These are phyloP conservation scores for Fusarium goolgardi DNA, from an alignment of 2,329 filamentous ascomycete genomes.

Conservation along the genomic window DNA sequence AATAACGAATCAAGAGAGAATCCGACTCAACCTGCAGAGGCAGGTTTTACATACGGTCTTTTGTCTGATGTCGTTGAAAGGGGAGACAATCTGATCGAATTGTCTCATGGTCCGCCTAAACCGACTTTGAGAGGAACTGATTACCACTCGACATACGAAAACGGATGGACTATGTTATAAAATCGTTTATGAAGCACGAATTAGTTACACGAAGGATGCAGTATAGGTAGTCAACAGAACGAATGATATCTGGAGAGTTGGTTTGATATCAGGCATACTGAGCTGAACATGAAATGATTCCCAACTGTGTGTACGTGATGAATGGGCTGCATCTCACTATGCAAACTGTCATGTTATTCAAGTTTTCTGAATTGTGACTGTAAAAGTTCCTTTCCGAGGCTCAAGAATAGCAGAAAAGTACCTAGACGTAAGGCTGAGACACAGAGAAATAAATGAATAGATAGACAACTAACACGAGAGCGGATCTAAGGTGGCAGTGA, in stretches of 20 bases:
- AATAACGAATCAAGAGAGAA: background rate
- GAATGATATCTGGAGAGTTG: background rate
- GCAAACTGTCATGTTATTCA: slow-evolving; percentile 5
- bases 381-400: slow-evolving; percentile 33
- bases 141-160: background rate
- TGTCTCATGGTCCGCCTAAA: background rate
- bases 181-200: background rate
- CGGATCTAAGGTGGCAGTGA: too few relatives aligned
- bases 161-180: background rate
- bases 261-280: background rate
- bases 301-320: background rate
- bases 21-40: background rate
- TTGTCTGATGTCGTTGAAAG: background rate
- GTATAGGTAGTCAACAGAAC: background rate
- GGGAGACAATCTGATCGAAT: background rate
- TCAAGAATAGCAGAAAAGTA: background rate
- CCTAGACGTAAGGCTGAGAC: too few relatives aligned
- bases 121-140: background rate
- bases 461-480: too few relatives aligned
- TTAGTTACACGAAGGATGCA: background rate
- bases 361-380: slow-evolving; percentile 20
- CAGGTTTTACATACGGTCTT: background rate
- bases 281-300: slow-evolving; percentile 3
- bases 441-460: too few relatives aligned
- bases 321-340: background rate